Evolutionary conservation across 306 rosid genomes (phyloP), one percentile per base, ranked within the genome.

Genomic region (Elaeagnus macrophylla): DNA sequence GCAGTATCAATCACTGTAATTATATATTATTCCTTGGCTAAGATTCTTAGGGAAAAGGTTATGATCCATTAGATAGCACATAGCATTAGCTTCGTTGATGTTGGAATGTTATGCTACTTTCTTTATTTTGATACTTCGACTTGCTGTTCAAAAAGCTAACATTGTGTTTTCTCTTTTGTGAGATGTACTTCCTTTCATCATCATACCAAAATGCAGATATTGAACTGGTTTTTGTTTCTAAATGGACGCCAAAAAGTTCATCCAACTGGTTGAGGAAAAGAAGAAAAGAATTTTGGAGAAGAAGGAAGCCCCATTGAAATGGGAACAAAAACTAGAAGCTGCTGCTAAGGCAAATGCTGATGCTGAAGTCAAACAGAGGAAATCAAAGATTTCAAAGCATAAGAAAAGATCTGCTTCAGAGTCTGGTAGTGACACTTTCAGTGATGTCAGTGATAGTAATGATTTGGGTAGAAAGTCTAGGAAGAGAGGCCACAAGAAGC

Each of bases 131-230:
- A 10, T 17, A 17, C 51, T 55, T 38, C 18, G 42, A 18, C 12
- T 65, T 79, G 78, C n/a, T n/a, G n/a, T 70, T 75, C 58, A 63
- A 66, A 72, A 73, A 82, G 61, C 89, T 91, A 86, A 91, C 93
- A 70, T 80, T 84, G 79, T 64, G 84, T 82, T 91, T 87, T 86
- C 96, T 91, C 96, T 91, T 84, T 69, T 91, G 79, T 84, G 97
- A 91, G 97, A 91, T 91, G 97, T 63, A 84, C 91, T 91, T 91
- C 86, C 77, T 75, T 81, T 70, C 86, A 86, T 86, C 91, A 74
- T 83, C 79, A 56, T 77, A 67, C 77, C 85, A 78, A 68, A 64
- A 78, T 87, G 93, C 89, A 91, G 99, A 57, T 78, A 57, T 84
- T 84, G 77, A 71, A 71, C 78, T 78, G 76, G 87, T 80, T 77